phyloP scores from a whole-genome alignment of 2,329 filamentous ascomycete genomes.

The Nemania sp. region DNA sequence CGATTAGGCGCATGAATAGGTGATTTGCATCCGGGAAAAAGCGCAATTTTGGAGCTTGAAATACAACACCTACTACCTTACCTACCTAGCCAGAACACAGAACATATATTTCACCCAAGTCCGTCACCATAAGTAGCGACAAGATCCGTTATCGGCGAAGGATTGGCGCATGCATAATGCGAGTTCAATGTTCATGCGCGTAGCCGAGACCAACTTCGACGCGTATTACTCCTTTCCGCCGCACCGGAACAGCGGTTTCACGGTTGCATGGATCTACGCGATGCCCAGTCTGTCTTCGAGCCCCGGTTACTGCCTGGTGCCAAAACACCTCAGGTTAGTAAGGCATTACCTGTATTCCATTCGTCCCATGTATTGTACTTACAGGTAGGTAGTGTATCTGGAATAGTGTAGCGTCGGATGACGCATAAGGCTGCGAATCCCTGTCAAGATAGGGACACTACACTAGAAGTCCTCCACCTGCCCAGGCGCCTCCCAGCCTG shows the following conservation, averaged over 20 bases:
- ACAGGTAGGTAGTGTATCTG: too few relatives aligned
- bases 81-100: slow-evolving; percentile 6
- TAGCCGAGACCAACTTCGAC: slow-evolving; percentile 18
- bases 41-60: not conserved
- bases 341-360: too few relatives aligned
- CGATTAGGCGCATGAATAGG: not conserved
- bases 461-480: slow-evolving; percentile 22
- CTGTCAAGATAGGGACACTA: slow-evolving; percentile 6
- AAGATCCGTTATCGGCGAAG: slow-evolving; percentile 21
- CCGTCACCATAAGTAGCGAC: not conserved
- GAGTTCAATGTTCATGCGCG: not conserved
- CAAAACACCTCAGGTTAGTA: too few relatives aligned
- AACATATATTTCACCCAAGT: not conserved
- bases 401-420: slow-evolving; percentile 5
- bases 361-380: too few relatives aligned
- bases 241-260: slow-evolving; percentile 8
- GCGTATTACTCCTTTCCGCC: slow-evolving; percentile 17
- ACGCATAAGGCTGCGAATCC: slow-evolving; percentile 11
- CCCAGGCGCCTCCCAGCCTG: slow-evolving; percentile 6
- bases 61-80: too few relatives aligned
- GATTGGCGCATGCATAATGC: not conserved
- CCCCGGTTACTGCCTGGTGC: too few relatives aligned
- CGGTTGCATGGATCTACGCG: slow-evolving; percentile 10
- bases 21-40: not conserved
- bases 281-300: too few relatives aligned